Evolutionary conservation across 345 rosid genomes (phyloP).

Genomic region (Isatis tinctoria): DNA sequence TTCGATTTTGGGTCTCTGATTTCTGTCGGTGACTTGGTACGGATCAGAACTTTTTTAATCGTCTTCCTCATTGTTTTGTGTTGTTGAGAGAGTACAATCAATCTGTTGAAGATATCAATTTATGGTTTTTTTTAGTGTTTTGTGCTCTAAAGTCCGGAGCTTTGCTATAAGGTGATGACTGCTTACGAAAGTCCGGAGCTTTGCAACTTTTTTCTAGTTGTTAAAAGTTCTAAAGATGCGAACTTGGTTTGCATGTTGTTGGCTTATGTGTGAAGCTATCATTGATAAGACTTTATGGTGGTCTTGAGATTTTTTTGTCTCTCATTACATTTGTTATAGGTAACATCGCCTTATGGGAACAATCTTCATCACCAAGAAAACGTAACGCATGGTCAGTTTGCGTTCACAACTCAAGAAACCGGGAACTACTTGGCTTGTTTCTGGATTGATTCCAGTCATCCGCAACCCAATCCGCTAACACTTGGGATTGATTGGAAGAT

Average conservation of each 20-base stretch:
- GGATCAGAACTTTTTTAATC: background rate
- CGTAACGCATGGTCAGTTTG: constrained; percentile 84
- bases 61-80: constrained; percentile 2
- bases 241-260: constrained; percentile 1
- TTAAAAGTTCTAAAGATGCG: background rate
- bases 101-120: background rate
- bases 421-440: constrained; percentile 88
- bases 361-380: constrained; percentile 63
- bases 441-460: constrained; percentile 44
- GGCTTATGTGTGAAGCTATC: background rate
- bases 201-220: background rate
- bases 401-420: constrained; percentile 78
- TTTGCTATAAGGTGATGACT: background rate
- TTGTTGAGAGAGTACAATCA: constrained; percentile 10
- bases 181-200: background rate
- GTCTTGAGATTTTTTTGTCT: background rate
- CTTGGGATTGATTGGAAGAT: constrained; percentile 83
- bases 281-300: background rate
- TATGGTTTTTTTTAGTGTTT: background rate
- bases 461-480: constrained; percentile 36
- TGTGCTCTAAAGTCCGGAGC: background rate
- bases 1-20: background rate
- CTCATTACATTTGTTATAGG: constrained; percentile 35
- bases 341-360: constrained; percentile 83
- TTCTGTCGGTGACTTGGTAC: background rate